Percentiles rank a stretch among this genome's conserved stretches.
Conservation (phyloP, 2,329 filamentous ascomycete species). For the Onygenales sp. region DNA sequence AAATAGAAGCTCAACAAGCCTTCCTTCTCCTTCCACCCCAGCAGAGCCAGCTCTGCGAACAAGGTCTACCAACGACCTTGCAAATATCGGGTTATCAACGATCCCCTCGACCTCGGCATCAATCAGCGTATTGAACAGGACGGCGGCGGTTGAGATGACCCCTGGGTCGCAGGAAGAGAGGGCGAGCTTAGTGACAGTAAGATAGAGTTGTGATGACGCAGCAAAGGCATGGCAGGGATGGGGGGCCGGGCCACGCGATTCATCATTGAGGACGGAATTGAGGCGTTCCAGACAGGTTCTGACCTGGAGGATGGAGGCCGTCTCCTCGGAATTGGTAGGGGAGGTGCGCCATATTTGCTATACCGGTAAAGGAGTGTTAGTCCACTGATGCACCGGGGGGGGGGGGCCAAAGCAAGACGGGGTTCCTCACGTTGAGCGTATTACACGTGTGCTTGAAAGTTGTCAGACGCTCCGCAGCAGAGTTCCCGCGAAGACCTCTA, state of each 20-base stretch:
- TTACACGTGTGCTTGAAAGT: conserved; percentile 55
- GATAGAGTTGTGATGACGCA: conserved; percentile 77
- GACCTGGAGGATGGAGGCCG: conserved; percentile 41
- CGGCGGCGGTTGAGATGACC: conserved; percentile 74
- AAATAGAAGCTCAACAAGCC: conserved; percentile 87
- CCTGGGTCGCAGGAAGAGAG: conserved; percentile 74
- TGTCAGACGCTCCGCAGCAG: conserved; percentile 50
- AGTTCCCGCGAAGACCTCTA: conserved; percentile 43
- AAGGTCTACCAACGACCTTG: conserved; percentile 76
- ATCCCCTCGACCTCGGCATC: conserved; percentile 96
- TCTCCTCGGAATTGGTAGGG: conserved; percentile 39
- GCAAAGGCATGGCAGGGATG: conserved; percentile 88
- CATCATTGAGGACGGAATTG: conserved; percentile 68
- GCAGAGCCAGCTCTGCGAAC: conserved; percentile 60
- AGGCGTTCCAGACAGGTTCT: conserved; percentile 47
- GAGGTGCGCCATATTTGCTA: conserved; percentile 54
- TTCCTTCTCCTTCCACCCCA: conserved; percentile 73
- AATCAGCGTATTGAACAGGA: conserved; percentile 82
- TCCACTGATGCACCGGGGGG: neutral
- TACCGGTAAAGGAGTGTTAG: neutral
- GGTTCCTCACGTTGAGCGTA: conserved; percentile 41
- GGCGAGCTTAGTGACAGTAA: conserved; percentile 80
- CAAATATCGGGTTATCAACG: conserved; percentile 76
- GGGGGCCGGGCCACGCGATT: conserved; percentile 76
- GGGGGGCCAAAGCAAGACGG: neutral